Base-by-base conservation (phyloP, 306 rosid species). In the Corylus avellana region DNA sequence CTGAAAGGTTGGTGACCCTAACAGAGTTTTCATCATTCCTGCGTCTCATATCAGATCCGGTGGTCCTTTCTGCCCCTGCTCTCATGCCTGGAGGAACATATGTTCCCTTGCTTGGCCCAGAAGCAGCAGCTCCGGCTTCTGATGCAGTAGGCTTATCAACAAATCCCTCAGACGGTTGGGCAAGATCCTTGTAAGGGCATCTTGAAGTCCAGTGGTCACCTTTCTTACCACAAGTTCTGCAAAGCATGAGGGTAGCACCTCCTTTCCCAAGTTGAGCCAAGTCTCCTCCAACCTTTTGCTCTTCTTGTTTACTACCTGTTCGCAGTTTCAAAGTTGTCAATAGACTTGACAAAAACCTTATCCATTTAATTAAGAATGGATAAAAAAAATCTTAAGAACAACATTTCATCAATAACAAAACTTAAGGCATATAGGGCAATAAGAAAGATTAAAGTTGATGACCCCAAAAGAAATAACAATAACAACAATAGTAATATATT, bases 161-260 rank as follows among this genome's bases (percentile, higher is more conserved):
- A 4, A 89, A 89, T 54, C 78, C 81, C 54, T 90, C 97, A 8
- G 88, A 7, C 1, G 81, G 97, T 17, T 66, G 83, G 11, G 95
- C 91, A 10, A 94, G 95, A 88, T 94, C 98, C 88, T 94, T 94
- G 89, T 91, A 92, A 0, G 98, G 98, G 76, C 98, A 94, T 83
- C 92, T 88, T 25, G 98, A 90, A 68, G 97, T 94, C 98, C 98
- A 94, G 80, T 94, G 97, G 69, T 94, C 98, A 70, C 98, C 98
- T 82, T 95, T 92, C 87, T 90, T 95, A 56, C 98, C 96, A 79
- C 98, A 95, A 35, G 93, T 91, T 77, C 97, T 87, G 84, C 98
- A 95, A 22, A 95, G 89, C 94, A 90, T 95, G 54, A 95, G 97
- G 78, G 89, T 94, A 68, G 97, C 97, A 78, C 97, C 93, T n/a